phyloP scores from a whole-genome alignment of 1,284 basidiomycete genomes.

The Puccinia triticina region DNA sequence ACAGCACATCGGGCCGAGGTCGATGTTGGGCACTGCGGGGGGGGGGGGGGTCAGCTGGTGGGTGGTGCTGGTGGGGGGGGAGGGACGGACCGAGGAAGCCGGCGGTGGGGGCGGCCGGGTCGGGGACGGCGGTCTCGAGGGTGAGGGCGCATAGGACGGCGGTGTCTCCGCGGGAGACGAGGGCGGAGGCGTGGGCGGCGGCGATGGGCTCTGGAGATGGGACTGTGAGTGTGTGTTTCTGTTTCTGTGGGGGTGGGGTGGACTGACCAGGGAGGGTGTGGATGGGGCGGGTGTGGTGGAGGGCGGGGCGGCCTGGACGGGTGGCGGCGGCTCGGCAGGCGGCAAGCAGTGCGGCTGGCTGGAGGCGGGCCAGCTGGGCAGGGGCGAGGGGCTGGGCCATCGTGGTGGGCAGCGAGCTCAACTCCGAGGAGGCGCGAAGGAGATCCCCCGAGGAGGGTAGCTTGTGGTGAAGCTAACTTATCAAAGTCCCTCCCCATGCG shows the following conservation, averaged over 20 bases:
- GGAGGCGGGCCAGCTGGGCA: no score
- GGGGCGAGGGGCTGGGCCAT: no score
- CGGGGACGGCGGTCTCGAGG: conserved; percentile 88
- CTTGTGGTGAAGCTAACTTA: no score
- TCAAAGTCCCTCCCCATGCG: no score
- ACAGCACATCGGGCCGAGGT: conserved; percentile 87
- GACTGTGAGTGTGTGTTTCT: background rate
- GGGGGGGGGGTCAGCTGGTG: conserved; percentile 57
- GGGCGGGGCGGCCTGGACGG: background rate
- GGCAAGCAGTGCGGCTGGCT: background rate
- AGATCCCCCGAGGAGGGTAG: no score
- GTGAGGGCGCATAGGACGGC: conserved; percentile 91
- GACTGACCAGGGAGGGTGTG: background rate
- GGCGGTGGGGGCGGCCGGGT: conserved; percentile 71
- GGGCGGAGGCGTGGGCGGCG: conserved; percentile 83
- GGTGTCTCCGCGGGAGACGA: conserved; percentile 85
- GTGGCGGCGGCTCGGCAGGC: background rate
- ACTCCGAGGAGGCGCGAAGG: no score
- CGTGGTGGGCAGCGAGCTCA: no score
- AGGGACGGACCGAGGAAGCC: conserved; percentile 75
- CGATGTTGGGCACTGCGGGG: conserved; percentile 77
- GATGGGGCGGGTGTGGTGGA: background rate
- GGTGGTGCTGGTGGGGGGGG: background rate
- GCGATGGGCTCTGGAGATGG: conserved; percentile 68
- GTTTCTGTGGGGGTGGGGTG: background rate